Evolutionary conservation across 1,284 basidiomycete genomes (phyloP), one percentile per base, ranked within the genome.

Genomic region (Cryptococcus sp.): DNA sequence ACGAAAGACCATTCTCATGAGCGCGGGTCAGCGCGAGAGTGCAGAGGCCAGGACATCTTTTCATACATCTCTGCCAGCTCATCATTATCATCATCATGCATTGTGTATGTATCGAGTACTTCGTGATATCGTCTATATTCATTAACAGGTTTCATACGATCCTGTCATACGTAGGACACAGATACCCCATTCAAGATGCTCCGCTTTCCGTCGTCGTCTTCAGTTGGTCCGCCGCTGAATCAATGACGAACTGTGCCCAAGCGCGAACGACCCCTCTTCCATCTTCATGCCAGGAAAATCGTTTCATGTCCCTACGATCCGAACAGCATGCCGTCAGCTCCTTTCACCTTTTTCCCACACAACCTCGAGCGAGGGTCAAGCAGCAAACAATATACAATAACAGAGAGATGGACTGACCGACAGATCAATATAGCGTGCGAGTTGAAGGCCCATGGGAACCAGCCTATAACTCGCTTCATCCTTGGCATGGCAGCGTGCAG

Each of bases 361-460:
- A 10, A 25, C 48, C 15, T 5, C 47, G n/a, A 13, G 4, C 17
- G 22, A 20, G n/a, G 1, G 7, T 26, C 26, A 16, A 29, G 7
- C 25, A n/a, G 13, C 1, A 8, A 19, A 29, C 52, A 10, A 16
- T 43, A 37, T 20, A 23, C 15, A 8, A 20, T 2, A 40, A 44
- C 34, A 20, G n/a, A 50, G 23, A 44, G 20, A n/a, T 26, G 19
- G 39, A 66, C 67, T 59, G 44, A 70, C 67, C 74, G 59, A 34
- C 70, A 71, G 34, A 77, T 66, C 37, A 77, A 54, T 55, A 67
- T 65, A 1, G 69, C 74, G 60, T 77, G 75, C 16, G 65, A 54
- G 49, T 77, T 77, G 56, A 65, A 75, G n/a, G 59, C 69, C 59
- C 63, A 66, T 0, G 74, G 75, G 55, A 73, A 77, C 74, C 74